phyloP scores from a whole-genome alignment of 805 yeast genomes.

The Barnettozyma vustinii region DNA sequence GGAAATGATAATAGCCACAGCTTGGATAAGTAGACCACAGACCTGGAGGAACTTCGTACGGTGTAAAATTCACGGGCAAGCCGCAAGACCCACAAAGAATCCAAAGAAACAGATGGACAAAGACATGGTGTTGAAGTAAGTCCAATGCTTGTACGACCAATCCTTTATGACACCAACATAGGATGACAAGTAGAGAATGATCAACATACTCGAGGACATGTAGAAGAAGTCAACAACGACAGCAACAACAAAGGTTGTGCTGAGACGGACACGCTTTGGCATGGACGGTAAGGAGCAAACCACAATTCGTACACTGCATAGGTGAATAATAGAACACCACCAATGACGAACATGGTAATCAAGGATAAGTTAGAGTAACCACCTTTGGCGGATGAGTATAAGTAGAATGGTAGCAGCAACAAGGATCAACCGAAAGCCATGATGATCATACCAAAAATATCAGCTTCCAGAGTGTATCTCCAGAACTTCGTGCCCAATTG shows the following conservation, averaged over 20 bases:
- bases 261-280: constrained; percentile 32
- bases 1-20: constrained; percentile 28
- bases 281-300: constrained; percentile 31
- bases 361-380: constrained; percentile 35
- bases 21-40: constrained; percentile 27
- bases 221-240: constrained; percentile 29
- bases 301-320: constrained; percentile 33
- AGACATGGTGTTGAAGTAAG: constrained; percentile 30
- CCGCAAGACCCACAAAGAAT: constrained; percentile 28
- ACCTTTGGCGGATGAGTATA: constrained; percentile 28
- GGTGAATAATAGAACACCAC: constrained; percentile 30
- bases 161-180: constrained; percentile 28
- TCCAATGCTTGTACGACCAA: constrained; percentile 29
- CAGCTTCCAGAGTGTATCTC: constrained; percentile 29
- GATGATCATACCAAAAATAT: constrained; percentile 33
- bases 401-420: constrained; percentile 35
- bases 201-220: constrained; percentile 13
- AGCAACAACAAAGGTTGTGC: constrained; percentile 33
- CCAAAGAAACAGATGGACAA: constrained; percentile 33
- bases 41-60: constrained; percentile 31
- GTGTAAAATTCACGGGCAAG: constrained; percentile 29
- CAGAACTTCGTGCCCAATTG: constrained; percentile 6
- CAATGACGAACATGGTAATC: constrained; percentile 40
- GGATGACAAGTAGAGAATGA: constrained; percentile 28
- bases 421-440: constrained; percentile 36